Evolutionary conservation across 306 rosid species (phyloP).

Genomic region (Begonia fuchsioides): DNA sequence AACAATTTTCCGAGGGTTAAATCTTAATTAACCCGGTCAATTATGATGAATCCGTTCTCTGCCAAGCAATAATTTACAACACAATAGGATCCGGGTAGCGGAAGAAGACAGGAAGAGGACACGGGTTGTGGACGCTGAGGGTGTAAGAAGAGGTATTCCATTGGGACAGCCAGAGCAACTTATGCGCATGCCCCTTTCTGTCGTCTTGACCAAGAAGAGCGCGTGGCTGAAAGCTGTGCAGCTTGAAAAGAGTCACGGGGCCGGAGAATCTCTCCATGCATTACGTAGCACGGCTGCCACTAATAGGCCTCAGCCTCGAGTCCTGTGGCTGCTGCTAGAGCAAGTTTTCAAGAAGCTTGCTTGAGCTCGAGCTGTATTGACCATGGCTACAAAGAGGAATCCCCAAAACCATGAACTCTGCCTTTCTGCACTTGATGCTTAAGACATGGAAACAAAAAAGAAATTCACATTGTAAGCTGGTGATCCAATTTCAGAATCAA

Average conservation of each 20-base stretch:
- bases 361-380: slow-evolving; percentile 77
- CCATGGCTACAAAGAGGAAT: slow-evolving; percentile 76
- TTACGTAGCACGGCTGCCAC: slow-evolving; percentile 74
- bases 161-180: slow-evolving; percentile 83
- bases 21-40: too few species aligned
- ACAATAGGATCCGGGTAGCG: slow-evolving; percentile 80
- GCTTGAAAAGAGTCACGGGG: slow-evolving; percentile 85
- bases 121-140: slow-evolving; percentile 95
- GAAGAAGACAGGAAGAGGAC: slow-evolving; percentile 94
- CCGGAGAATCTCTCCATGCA: slow-evolving; percentile 80
- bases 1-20: too few species aligned
- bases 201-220: slow-evolving; percentile 79
- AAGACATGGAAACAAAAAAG: slow-evolving; percentile 73
- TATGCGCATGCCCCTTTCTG: slow-evolving; percentile 71
- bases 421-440: slow-evolving; percentile 79
- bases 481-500: too few species aligned
- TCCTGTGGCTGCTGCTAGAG: slow-evolving; percentile 83
- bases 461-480: slow-evolving; percentile 69
- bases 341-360: slow-evolving; percentile 80
- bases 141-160: slow-evolving; percentile 82
- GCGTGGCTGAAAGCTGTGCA: slow-evolving; percentile 95
- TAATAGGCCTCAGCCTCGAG: slow-evolving; percentile 87
- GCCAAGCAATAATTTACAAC: slow-evolving; percentile 55
- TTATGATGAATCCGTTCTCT: too few species aligned
- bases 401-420: slow-evolving; percentile 86